Evolutionary conservation across 768 basidiomycete genomes (phyloP), one percentile per base, ranked within the genome.

Genomic region (Heimioporus sp.): DNA sequence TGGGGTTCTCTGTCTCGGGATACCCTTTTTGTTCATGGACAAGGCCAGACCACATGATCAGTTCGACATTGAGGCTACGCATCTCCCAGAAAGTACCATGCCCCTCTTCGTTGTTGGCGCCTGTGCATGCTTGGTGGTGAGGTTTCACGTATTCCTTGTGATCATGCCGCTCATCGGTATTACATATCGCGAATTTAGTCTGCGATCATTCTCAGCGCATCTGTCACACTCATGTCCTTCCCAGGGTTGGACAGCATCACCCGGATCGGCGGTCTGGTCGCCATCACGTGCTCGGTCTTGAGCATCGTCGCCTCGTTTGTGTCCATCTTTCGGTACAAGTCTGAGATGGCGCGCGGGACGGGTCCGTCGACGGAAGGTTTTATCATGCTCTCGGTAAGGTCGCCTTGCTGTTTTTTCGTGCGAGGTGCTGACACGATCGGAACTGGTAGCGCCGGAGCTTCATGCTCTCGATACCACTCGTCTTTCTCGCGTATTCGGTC

Each of bases 191-290:
- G 10, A 5, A 4, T 48, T 35, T 66, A 92, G 90, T 87, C 89
- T 60, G 90, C 90, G 28, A 78, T 91, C 52, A 77, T 91, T 20
- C 73, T 92, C 52, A 90, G 90, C 58, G 85, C 88, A 31, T 87
- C 89, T 37, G 86, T 90, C 51, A 90, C 88, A 24, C 84, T 91
- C 71, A 78, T 92, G 64, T 81, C 87, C 46, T 77, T 92, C 48
- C 89, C 90, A 59, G 86, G 84, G 36, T 58, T 92, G 67, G 84
- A 86, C 65, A 78, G 73, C 52, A 56, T 85, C 55, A 72, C 85
- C 50, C 79, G 88, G 50, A 73, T 83, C 43, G 79, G 83, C 20
- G 84, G 82, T 31, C 76, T 92, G 58, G 73, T 88, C 13, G 82
- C 87, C 31, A 80, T 87, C 46, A 70, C 86, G 52, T 83, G 85